phyloP scores from a whole-genome alignment of 495 filamentous ascomycete species.

The Xylaria telfairii region DNA sequence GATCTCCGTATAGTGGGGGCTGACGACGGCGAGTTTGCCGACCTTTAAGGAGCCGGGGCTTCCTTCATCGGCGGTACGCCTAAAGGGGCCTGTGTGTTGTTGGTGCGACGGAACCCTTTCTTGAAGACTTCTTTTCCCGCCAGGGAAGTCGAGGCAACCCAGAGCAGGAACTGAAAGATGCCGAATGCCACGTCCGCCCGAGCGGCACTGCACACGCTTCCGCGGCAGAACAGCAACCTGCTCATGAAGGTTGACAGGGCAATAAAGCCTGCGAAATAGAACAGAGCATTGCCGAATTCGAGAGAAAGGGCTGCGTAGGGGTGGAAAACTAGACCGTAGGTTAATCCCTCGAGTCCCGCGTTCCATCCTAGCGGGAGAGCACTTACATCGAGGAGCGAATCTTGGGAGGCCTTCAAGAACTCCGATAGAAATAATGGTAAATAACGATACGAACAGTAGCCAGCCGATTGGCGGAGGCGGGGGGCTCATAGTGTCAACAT shows the following conservation, averaged over 20 bases:
- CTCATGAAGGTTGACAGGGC: conserved; percentile 70
- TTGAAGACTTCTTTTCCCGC: conserved; percentile 45
- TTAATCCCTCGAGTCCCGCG: neutral
- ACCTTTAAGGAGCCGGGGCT: conserved; percentile 33
- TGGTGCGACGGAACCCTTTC: conserved; percentile 34
- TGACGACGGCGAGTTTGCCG: conserved; percentile 22
- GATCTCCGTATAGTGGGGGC: conserved; percentile 34
- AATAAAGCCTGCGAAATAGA: conserved; percentile 84
- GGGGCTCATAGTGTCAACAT: conserved; percentile 47
- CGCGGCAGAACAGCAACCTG: conserved; percentile 59
- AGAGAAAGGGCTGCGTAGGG: conserved; percentile 64
- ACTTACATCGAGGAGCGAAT: conserved; percentile 52
- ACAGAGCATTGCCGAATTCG: conserved; percentile 71
- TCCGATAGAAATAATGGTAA: conserved; percentile 67
- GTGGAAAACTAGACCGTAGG: conserved; percentile 52
- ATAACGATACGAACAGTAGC: conserved; percentile 70
- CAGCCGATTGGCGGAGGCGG: conserved; percentile 71
- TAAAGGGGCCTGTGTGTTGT: conserved; percentile 32
- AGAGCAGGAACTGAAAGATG: conserved; percentile 50
- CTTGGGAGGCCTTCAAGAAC: conserved; percentile 70
- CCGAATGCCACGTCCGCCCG: conserved; percentile 55
- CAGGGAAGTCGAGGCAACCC: conserved; percentile 47
- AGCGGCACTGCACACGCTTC: conserved; percentile 55
- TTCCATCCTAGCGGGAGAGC: neutral
- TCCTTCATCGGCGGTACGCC: conserved; percentile 40